A percentile compares a stretch with the other conserved stretches of the same genome.
These are phyloP conservation scores for Pestalotiopsis sp. DNA, from an alignment of 2,329 filamentous ascomycete genomes.

Conservation along the genomic window DNA sequence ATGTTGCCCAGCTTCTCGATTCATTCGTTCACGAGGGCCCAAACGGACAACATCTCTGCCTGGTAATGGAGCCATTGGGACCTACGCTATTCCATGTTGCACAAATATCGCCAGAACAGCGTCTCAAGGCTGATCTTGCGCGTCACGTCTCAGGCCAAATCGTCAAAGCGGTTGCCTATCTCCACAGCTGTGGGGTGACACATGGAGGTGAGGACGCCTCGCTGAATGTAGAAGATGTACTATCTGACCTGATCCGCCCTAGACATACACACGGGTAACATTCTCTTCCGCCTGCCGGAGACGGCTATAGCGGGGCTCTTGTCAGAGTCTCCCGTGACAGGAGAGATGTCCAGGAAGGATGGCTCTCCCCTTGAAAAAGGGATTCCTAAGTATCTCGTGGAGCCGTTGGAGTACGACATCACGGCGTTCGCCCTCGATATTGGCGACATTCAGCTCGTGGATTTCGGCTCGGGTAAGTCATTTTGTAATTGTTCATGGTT, in stretches of 20 bases:
- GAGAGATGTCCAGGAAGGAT: background rate
- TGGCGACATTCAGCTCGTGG: background rate
- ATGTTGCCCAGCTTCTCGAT: background rate
- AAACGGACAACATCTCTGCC: background rate
- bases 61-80: background rate
- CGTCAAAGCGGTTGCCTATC: background rate
- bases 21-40: background rate
- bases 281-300: background rate
- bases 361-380: background rate
- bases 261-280: background rate
- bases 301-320: background rate
- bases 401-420: background rate
- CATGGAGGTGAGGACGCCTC: background rate
- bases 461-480: background rate
- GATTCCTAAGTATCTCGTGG: background rate
- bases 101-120: background rate
- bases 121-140: background rate
- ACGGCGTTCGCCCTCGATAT: background rate
- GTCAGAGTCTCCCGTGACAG: background rate
- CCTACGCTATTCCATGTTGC: background rate
- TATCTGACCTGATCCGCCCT: background rate
- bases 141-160: background rate
- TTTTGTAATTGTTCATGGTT: background rate
- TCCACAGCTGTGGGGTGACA: background rate
- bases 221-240: background rate